A percentile compares a stretch with the other conserved stretches of the same genome.
These are phyloP conservation scores for Beauveria brongniartii DNA, from an alignment of 2,329 filamentous ascomycete genomes.

Conservation along the genomic window DNA sequence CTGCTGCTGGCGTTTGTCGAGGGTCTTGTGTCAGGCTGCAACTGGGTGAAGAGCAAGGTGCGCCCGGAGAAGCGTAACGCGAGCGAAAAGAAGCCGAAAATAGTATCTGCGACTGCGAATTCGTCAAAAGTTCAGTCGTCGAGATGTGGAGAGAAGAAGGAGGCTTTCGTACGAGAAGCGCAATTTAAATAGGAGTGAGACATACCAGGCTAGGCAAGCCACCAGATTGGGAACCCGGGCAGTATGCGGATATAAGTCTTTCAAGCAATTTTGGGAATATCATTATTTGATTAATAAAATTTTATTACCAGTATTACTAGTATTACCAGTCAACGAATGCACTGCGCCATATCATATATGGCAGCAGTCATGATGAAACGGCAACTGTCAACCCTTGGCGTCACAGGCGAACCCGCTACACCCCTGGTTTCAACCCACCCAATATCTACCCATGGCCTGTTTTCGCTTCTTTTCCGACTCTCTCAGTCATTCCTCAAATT, in stretches of 20 bases:
- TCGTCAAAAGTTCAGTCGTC: not conserved
- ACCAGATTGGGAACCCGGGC: not conserved
- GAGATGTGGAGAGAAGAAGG: not conserved
- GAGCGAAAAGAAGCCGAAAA: not conserved
- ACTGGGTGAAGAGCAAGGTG: not conserved
- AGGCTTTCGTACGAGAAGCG: not conserved
- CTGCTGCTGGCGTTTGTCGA: slow-evolving; percentile 14
- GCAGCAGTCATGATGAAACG: not conserved
- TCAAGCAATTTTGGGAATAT: not conserved
- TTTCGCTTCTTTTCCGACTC: not conserved
- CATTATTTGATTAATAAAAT: not conserved
- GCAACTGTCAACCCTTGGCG: not conserved
- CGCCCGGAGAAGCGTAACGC: not conserved
- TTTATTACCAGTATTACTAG: not conserved
- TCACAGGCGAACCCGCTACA: slow-evolving; percentile 10
- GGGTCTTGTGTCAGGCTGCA: slow-evolving; percentile 13
- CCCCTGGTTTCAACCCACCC: slow-evolving; percentile 14
- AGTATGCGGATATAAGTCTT: not conserved
- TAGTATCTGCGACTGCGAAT: too few species aligned
- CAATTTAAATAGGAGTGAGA: not conserved
- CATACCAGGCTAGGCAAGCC: not conserved
- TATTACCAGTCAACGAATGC: not conserved
- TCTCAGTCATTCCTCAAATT: not conserved
- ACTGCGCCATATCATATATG: not conserved
- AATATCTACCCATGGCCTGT: slow-evolving; percentile 6